Evolutionary conservation across 371 early-diverging fungal species (phyloP).

Genomic region (Mucor velutinosus): DNA sequence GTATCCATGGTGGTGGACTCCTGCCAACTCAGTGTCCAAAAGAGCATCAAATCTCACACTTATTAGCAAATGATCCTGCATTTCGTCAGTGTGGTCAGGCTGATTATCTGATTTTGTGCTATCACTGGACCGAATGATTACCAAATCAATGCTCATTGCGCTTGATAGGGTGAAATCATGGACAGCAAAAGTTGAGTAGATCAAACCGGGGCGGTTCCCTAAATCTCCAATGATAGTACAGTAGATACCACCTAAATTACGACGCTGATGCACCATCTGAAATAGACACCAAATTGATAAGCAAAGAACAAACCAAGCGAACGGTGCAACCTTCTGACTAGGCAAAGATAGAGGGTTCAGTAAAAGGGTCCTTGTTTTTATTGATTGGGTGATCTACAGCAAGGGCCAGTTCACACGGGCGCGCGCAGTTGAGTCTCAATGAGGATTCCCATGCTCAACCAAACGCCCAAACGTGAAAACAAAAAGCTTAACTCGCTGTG

Average conservation of each 20-base stretch:
- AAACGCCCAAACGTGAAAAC: neutral
- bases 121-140: neutral
- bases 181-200: neutral
- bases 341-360: neutral
- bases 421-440: neutral
- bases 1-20: too few relatives aligned
- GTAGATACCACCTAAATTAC: neutral
- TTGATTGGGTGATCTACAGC: neutral
- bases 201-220: neutral
- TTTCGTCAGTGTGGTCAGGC: neutral
- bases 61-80: too few relatives aligned
- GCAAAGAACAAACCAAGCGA: neutral
- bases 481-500: neutral
- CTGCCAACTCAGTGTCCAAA: too few relatives aligned
- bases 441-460: neutral
- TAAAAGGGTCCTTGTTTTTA: neutral
- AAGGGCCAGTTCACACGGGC: neutral
- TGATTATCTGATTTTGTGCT: neutral
- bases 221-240: neutral
- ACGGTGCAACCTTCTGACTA: neutral
- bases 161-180: too few relatives aligned
- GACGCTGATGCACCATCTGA: too few relatives aligned
- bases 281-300: neutral
- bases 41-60: too few relatives aligned
- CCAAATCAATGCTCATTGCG: neutral